These are phyloP conservation scores for Fusarium nisikadoi DNA, from an alignment of 2,329 filamentous ascomycete species.

Conservation along the genomic window DNA sequence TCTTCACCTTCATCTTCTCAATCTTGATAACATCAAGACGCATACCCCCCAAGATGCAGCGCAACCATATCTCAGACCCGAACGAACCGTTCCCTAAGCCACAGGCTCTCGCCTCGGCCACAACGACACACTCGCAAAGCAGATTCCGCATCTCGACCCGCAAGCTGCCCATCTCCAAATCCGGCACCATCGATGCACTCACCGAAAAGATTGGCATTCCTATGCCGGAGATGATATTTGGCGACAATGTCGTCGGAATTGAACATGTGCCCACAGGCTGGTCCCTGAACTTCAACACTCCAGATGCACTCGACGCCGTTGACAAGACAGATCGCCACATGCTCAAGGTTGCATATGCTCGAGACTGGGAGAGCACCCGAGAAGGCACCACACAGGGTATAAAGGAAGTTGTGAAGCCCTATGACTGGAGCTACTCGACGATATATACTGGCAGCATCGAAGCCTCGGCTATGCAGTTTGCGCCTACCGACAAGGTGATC, in stretches of 20 bases:
- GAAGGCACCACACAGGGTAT: conserved; percentile 88
- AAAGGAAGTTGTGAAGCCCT: conserved; percentile 92
- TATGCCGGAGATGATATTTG: conserved; percentile 98
- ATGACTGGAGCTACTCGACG: conserved; percentile 98
- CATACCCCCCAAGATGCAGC: conserved; percentile 43
- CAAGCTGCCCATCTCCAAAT: conserved; percentile 95
- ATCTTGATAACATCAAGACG: background rate
- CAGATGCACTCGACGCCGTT: conserved; percentile 87
- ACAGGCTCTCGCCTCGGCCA: conserved; percentile 62
- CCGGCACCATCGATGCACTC: conserved; percentile 89
- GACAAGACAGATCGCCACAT: conserved; percentile 93
- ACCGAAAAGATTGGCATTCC: conserved; percentile 82
- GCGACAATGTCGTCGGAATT: conserved; percentile 86
- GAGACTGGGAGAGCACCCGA: conserved; percentile 77
- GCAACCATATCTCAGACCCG: conserved; percentile 52
- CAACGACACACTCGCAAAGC: conserved; percentile 66
- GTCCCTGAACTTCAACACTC: conserved; percentile 83
- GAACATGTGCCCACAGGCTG: conserved; percentile 80
- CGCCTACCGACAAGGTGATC: conserved; percentile 63
- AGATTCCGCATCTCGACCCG: conserved; percentile 82
- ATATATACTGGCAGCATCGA: conserved; percentile 80
- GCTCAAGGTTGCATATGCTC: conserved; percentile 93
- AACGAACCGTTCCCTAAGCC: conserved; percentile 67
- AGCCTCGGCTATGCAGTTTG: conserved; percentile 43
- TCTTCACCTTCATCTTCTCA: background rate